phyloP scores from a whole-genome alignment of 2,329 filamentous ascomycete species.

The Talaromyces islandicus region DNA sequence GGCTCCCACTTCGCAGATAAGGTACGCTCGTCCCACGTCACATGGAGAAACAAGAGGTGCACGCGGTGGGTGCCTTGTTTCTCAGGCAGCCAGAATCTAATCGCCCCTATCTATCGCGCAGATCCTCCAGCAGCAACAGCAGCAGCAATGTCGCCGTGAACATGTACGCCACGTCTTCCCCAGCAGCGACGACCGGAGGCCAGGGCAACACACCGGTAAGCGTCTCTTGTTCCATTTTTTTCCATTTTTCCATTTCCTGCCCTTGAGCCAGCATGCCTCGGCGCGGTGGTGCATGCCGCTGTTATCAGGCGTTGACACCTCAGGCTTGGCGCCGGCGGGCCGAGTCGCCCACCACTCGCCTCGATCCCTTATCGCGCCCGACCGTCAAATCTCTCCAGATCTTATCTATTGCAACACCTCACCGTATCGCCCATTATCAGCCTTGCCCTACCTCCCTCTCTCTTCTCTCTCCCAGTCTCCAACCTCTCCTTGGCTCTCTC shows the following conservation, averaged over 20 bases:
- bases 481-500: neutral
- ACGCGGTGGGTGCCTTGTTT: neutral
- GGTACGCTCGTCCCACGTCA: slow-evolving; percentile 29
- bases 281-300: slow-evolving; percentile 9
- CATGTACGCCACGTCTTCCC: slow-evolving; percentile 60
- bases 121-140: slow-evolving; percentile 29
- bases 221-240: slow-evolving; percentile 18
- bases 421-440: slow-evolving; percentile 30
- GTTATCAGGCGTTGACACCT: slow-evolving; percentile 21
- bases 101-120: slow-evolving; percentile 5
- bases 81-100: slow-evolving; percentile 5
- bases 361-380: slow-evolving; percentile 39
- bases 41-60: neutral
- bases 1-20: slow-evolving; percentile 45
- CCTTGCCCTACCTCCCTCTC: slow-evolving; percentile 16
- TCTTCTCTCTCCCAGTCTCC: slow-evolving; percentile 13
- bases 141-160: slow-evolving; percentile 47
- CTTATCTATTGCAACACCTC: slow-evolving; percentile 30
- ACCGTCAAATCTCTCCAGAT: slow-evolving; percentile 37
- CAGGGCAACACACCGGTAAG: slow-evolving; percentile 47
- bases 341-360: slow-evolving; percentile 1
- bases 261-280: neutral
- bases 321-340: slow-evolving; percentile 27
- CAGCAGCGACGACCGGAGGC: slow-evolving; percentile 59
- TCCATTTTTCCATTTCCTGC: slow-evolving; percentile 14